These are phyloP conservation scores for Fusarium chlamydosporum DNA, from an alignment of 2,329 filamentous ascomycete genomes.

Conservation along the genomic window DNA sequence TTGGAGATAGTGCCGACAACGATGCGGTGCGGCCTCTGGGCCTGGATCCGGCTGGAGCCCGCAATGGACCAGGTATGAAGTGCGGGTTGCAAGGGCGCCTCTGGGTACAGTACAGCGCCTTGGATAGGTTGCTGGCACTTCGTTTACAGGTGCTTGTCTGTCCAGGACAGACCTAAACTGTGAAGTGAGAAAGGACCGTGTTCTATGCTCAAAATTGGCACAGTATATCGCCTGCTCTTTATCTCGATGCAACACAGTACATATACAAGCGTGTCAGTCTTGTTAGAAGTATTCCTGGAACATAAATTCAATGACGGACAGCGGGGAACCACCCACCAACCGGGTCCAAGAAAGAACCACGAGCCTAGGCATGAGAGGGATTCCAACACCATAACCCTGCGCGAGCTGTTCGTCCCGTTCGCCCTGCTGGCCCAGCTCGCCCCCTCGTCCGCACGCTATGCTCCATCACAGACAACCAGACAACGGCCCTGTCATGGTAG, in stretches of 20 bases:
- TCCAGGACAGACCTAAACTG: constrained; percentile 4
- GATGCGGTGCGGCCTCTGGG: constrained; percentile 45
- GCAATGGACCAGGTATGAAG: constrained; percentile 43
- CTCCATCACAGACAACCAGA: constrained; percentile 36
- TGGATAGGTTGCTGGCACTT: constrained; percentile 35
- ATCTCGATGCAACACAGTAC: constrained; percentile 27
- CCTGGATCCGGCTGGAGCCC: constrained; percentile 45
- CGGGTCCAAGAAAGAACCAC: constrained; percentile 48
- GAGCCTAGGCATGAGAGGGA: constrained; percentile 43
- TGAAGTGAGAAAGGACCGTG: constrained; percentile 39
- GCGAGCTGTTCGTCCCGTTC: constrained; percentile 47
- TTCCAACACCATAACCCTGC: constrained; percentile 46
- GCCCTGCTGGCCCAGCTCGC: constrained; percentile 46
- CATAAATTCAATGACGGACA: constrained; percentile 46
- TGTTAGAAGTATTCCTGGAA: constrained; percentile 35
- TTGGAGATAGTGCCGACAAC: constrained; percentile 52
- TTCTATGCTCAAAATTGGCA: constrained; percentile 28
- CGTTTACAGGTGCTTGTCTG: constrained; percentile 24
- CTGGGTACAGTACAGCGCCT: constrained; percentile 36
- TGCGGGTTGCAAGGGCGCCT: constrained; percentile 37
- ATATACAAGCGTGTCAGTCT: constrained; percentile 36
- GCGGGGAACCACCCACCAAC: constrained; percentile 50
- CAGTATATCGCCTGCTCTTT: constrained; percentile 26
- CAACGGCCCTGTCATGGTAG: constrained; percentile 45
- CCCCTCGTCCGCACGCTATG: constrained; percentile 42